A percentile compares a stretch with the other conserved stretches of the same genome.
Conservation (phyloP, 2,329 filamentous ascomycete species). For the Aspergillus alliaceus region DNA sequence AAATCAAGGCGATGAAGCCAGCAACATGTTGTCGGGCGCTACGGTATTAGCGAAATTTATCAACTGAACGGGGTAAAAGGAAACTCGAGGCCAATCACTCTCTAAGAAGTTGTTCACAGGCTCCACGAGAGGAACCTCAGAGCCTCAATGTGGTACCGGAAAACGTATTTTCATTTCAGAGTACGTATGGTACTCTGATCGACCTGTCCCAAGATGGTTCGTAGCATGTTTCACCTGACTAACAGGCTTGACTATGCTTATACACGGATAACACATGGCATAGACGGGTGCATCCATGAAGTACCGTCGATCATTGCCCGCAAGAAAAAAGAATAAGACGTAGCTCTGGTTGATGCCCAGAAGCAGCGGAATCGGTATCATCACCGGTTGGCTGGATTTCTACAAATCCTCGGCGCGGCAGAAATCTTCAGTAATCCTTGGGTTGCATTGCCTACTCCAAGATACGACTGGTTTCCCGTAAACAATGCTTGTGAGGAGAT, state of each 20-base stretch:
- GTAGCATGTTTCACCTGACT: not conserved
- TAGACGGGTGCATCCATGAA: not conserved
- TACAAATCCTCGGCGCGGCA: not conserved
- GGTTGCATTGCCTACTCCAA: not conserved
- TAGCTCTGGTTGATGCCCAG: not conserved
- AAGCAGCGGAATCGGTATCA: not conserved
- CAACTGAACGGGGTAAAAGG: not conserved
- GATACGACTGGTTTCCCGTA: no score
- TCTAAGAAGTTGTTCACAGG: no score
- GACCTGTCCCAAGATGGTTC: not conserved
- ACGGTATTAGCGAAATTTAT: not conserved
- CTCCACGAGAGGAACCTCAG: no score
- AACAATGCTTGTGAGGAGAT: no score
- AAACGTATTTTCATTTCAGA: no score
- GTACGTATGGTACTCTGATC: not conserved
- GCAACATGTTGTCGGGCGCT: constrained; percentile 1
- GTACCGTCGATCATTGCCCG: not conserved
- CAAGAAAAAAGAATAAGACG: not conserved
- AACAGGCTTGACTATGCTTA: not conserved
- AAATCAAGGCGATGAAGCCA: not conserved
- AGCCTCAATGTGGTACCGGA: no score
- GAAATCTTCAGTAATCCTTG: not conserved
- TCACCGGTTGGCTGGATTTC: not conserved
- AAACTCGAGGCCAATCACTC: no score
- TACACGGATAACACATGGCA: not conserved